Conservation (phyloP, 805 yeast species). For the Nakazawaea laoshanensis region DNA sequence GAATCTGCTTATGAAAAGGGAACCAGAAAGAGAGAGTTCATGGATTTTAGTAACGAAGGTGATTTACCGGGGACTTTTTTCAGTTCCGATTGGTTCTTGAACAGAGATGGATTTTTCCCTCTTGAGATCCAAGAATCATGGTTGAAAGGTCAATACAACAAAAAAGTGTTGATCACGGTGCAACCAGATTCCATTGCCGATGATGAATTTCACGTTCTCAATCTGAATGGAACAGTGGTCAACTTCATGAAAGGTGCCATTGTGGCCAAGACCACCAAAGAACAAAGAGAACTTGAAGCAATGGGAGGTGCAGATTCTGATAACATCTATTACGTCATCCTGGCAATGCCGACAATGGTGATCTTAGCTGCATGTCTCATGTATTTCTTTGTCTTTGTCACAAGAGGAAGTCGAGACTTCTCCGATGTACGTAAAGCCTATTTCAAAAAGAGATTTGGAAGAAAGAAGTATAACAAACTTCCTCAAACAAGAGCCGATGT, state of each 20-base stretch:
- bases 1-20: slow-evolving; percentile 52
- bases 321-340: slow-evolving; percentile 45
- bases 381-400: slow-evolving; percentile 55
- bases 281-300: slow-evolving; percentile 22
- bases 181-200: slow-evolving; percentile 65
- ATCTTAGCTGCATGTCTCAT: slow-evolving; percentile 49
- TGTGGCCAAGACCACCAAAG: slow-evolving; percentile 36
- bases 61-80: slow-evolving; percentile 38
- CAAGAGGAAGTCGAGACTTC: slow-evolving; percentile 48
- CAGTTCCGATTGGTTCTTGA: slow-evolving; percentile 62
- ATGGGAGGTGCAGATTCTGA: slow-evolving; percentile 31
- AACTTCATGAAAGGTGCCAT: slow-evolving; percentile 43
- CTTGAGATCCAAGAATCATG: slow-evolving; percentile 55
- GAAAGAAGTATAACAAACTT: slow-evolving; percentile 7
- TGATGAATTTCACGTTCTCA: slow-evolving; percentile 53
- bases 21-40: slow-evolving; percentile 30
- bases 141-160: slow-evolving; percentile 46
- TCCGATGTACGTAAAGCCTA: slow-evolving; percentile 29
- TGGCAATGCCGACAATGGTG: slow-evolving; percentile 63
- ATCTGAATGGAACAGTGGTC: slow-evolving; percentile 29
- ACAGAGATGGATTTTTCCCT: slow-evolving; percentile 55
- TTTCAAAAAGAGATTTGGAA: slow-evolving; percentile 9
- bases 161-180: slow-evolving; percentile 54
- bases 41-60: slow-evolving; percentile 16
- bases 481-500: slow-evolving; percentile 9